phyloP scores from a whole-genome alignment of 805 yeast species.

The Teunomyces panamensis region DNA sequence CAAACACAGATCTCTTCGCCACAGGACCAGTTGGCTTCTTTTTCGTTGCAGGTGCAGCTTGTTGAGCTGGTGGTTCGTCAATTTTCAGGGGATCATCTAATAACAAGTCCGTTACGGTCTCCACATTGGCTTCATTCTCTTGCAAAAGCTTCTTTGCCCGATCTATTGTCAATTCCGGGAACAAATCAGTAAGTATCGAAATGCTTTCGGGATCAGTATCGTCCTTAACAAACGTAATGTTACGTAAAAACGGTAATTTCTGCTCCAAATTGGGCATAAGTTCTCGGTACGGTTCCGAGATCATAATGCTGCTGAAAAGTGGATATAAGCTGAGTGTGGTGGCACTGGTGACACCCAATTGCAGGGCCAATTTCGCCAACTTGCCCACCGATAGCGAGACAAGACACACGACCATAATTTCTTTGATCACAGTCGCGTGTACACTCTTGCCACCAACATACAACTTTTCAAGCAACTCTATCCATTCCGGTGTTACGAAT shows the following conservation, averaged over 20 bases:
- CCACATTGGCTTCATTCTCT: slow-evolving; percentile 51
- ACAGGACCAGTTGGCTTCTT: not conserved
- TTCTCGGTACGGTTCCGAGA: slow-evolving; percentile 45
- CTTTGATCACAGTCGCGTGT: slow-evolving; percentile 43
- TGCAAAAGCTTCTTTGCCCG: slow-evolving; percentile 50
- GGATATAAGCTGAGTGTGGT: slow-evolving; percentile 49
- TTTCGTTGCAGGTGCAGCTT: slow-evolving; percentile 1
- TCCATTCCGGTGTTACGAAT: slow-evolving; percentile 57
- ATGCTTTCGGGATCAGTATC: slow-evolving; percentile 28
- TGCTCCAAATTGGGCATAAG: slow-evolving; percentile 51
- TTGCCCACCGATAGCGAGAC: slow-evolving; percentile 45
- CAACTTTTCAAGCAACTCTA: slow-evolving; percentile 54
- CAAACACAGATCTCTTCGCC: slow-evolving; percentile 20
- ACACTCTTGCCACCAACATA: slow-evolving; percentile 58
- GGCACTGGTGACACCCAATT: slow-evolving; percentile 43
- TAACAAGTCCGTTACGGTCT: slow-evolving; percentile 52
- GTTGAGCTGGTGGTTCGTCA: slow-evolving; percentile 1
- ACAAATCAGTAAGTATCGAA: slow-evolving; percentile 49
- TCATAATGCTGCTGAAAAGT: slow-evolving; percentile 50
- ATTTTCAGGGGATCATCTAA: slow-evolving; percentile 55
- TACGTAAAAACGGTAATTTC: slow-evolving; percentile 47
- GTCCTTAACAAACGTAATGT: slow-evolving; percentile 1
- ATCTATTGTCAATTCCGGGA: slow-evolving; percentile 56
- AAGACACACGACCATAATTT: slow-evolving; percentile 52
- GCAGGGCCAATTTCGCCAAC: slow-evolving; percentile 41